phyloP scores from a whole-genome alignment of 768 basidiomycete genomes.

The Kwoniella europaea region DNA sequence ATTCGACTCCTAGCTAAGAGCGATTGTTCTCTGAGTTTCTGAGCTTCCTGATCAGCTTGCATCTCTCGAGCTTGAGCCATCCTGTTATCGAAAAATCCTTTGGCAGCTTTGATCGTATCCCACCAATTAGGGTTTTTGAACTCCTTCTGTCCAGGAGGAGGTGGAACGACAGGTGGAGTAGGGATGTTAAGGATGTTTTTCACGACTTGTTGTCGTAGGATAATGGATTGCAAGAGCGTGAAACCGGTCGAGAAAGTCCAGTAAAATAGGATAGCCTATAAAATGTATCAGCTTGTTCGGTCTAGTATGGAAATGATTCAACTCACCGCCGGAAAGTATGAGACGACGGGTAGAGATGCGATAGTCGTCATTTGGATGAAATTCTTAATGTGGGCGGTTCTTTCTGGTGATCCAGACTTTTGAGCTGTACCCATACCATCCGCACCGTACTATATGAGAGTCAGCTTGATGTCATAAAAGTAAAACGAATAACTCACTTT shows the following conservation, averaged over 20 bases:
- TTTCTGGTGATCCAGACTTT: constrained; percentile 65
- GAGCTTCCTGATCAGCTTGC: background rate
- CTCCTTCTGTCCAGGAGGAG: constrained; percentile 29
- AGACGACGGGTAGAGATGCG: constrained; percentile 64
- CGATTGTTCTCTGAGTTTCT: constrained; percentile 1
- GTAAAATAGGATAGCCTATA: constrained; percentile 68
- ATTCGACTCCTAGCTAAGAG: background rate
- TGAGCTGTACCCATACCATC: constrained; percentile 35
- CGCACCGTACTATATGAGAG: constrained; percentile 16
- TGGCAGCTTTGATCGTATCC: constrained; percentile 35
- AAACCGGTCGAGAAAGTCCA: constrained; percentile 64
- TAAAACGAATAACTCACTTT: constrained; percentile 62
- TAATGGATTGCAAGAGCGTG: constrained; percentile 64
- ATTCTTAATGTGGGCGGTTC: constrained; percentile 70
- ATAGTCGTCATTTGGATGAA: constrained; percentile 68
- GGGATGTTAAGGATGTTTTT: constrained; percentile 41
- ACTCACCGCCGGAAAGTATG: constrained; percentile 71
- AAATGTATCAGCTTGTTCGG: constrained; percentile 2
- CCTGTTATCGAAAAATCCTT: constrained; percentile 10
- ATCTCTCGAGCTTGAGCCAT: background rate
- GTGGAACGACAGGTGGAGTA: constrained; percentile 24
- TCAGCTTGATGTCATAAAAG: background rate
- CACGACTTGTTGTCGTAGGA: constrained; percentile 59
- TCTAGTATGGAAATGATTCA: background rate
- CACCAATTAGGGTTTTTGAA: constrained; percentile 29